Percentiles rank a stretch among this genome's conserved stretches.
Conservation (phyloP, 2,329 filamentous ascomycete genomes). For the Zasmidium citrigriseum region DNA sequence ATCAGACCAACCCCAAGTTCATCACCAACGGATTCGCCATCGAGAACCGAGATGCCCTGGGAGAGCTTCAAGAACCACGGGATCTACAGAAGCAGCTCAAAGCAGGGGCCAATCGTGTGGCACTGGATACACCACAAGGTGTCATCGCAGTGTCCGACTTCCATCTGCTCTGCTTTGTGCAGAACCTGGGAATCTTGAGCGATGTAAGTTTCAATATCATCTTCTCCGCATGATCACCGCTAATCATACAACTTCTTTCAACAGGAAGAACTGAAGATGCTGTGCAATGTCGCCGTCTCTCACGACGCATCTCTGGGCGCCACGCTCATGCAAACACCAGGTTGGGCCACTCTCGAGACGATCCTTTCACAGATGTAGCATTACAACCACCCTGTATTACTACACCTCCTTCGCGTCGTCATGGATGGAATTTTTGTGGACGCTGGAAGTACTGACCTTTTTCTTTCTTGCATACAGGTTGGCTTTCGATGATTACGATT, state of each 20-base stretch:
- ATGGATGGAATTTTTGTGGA: conserved; percentile 3
- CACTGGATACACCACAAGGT: conserved; percentile 61
- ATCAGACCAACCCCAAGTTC: conserved; percentile 64
- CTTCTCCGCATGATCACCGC: background rate
- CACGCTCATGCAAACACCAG: conserved; percentile 80
- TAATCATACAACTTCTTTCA: conserved; percentile 19
- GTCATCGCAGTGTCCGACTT: conserved; percentile 83
- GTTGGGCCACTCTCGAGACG: conserved; percentile 92
- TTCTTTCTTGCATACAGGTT: conserved; percentile 31
- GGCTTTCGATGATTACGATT: conserved; percentile 70
- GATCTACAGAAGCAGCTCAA: conserved; percentile 69
- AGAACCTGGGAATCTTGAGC: conserved; percentile 75
- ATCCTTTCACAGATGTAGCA: conserved; percentile 62
- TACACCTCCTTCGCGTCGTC: conserved; percentile 6
- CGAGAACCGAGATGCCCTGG: conserved; percentile 86
- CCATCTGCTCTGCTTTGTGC: conserved; percentile 86
- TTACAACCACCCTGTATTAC: conserved; percentile 8
- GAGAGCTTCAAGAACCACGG: conserved; percentile 78
- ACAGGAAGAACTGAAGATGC: conserved; percentile 84
- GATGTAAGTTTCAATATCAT: conserved; percentile 60
- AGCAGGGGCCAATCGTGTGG: conserved; percentile 51
- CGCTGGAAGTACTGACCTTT: conserved; percentile 21
- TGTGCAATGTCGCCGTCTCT: conserved; percentile 80
- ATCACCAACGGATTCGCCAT: conserved; percentile 81
- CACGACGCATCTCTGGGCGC: conserved; percentile 80